A percentile compares a stretch with the other conserved stretches of the same genome.
Evolutionary conservation across 2,329 filamentous ascomycete species (phyloP).

Genomic region (Aspergillus cejpii): DNA sequence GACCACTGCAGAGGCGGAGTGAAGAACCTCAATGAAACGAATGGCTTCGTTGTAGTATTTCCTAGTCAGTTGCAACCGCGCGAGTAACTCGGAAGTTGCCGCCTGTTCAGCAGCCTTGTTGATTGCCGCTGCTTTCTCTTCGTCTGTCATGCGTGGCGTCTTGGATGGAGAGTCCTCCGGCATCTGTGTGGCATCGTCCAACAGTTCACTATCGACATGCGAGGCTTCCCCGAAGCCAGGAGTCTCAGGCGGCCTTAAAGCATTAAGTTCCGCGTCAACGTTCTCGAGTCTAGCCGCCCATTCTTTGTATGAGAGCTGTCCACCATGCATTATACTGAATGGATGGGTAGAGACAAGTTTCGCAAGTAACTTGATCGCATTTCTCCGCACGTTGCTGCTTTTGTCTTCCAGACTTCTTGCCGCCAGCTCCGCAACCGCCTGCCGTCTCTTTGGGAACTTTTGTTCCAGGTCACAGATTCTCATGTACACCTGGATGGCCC

Average conservation of each 20-base stretch:
- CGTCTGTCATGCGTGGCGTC: constrained; percentile 64
- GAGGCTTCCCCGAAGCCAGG: constrained; percentile 64
- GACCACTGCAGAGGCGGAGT: constrained; percentile 71
- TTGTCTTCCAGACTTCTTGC: constrained; percentile 90
- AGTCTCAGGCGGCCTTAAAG: constrained; percentile 66
- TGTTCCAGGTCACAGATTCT: constrained; percentile 90
- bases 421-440: constrained; percentile 79
- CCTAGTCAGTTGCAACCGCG: constrained; percentile 77
- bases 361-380: constrained; percentile 86
- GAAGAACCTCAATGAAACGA: constrained; percentile 85
- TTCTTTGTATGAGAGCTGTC: constrained; percentile 73
- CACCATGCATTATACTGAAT: constrained; percentile 85
- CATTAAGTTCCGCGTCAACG: constrained; percentile 74
- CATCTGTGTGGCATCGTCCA: constrained; percentile 83
- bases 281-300: constrained; percentile 77
- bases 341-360: constrained; percentile 89
- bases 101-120: constrained; percentile 80
- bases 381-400: constrained; percentile 92
- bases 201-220: constrained; percentile 66
- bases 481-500: constrained; percentile 87
- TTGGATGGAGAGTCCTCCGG: constrained; percentile 61
- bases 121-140: constrained; percentile 65
- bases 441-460: constrained; percentile 87
- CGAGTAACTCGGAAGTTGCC: constrained; percentile 79
- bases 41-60: constrained; percentile 92